phyloP scores from a whole-genome alignment of 108 stramenopile genomes.

The Cyclostephanos invisitatus region DNA sequence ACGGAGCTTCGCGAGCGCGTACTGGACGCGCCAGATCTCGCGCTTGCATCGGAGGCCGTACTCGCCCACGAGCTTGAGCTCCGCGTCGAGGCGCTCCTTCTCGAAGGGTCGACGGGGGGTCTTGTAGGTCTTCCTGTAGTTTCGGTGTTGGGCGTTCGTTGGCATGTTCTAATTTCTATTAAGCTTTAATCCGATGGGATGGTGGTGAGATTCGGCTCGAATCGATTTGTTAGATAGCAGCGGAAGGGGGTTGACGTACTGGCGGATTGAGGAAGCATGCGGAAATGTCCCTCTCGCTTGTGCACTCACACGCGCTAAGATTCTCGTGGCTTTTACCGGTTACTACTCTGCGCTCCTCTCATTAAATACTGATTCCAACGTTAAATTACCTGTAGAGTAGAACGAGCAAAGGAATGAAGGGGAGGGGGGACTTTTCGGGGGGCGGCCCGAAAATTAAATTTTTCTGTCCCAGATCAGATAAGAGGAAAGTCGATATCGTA shows the following conservation, averaged over 20 bases:
- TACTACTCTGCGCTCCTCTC: not conserved
- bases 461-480: too few relatives aligned
- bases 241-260: constrained; percentile 52
- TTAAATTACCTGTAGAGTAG: not conserved
- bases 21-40: constrained; percentile 99
- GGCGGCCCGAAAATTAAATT: too few relatives aligned
- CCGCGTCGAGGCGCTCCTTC: constrained; percentile 99
- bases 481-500: too few relatives aligned
- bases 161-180: constrained; percentile 44
- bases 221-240: constrained; percentile 67
- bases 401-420: not conserved
- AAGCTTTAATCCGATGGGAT: not conserved
- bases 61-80: constrained; percentile 98
- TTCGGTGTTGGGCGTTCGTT: constrained; percentile 57
- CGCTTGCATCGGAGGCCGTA: constrained; percentile 99
- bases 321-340: not conserved
- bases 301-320: not conserved
- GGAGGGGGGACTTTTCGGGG: too few relatives aligned
- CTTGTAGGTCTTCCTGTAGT: constrained; percentile 96
- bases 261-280: not conserved
- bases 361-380: not conserved
- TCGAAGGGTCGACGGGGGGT: constrained; percentile 99
- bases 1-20: constrained; percentile 98
- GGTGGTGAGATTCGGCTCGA: not conserved
- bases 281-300: constrained; percentile 3